Conservation (phyloP, 306 rosid genomes). For the Gastrolobium villosum region DNA sequence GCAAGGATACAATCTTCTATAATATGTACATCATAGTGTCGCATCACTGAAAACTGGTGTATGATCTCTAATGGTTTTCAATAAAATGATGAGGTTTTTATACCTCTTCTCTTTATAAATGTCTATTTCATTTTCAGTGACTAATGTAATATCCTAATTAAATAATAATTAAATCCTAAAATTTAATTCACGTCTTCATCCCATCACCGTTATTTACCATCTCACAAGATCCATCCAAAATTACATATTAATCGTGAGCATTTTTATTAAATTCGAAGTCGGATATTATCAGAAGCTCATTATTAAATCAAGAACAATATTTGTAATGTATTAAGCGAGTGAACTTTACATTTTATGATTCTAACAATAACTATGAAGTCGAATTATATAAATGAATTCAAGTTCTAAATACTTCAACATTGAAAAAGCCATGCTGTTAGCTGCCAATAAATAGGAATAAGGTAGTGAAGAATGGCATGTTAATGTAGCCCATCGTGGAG, state of each 20-base stretch:
- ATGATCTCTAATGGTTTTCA: neutral
- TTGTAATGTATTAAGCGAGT: neutral
- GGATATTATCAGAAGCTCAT: neutral
- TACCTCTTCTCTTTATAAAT: neutral
- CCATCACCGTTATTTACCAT: neutral
- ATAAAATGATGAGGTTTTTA: slow-evolving; percentile 25
- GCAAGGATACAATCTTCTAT: neutral
- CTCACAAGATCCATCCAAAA: neutral
- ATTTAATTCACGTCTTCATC: neutral
- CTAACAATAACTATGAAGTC: neutral
- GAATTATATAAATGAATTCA: neutral
- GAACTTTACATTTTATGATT: neutral
- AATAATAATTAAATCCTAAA: neutral
- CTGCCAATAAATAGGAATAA: too few species aligned
- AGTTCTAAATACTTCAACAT: neutral
- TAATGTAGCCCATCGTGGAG: too few species aligned
- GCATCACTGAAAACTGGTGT: neutral
- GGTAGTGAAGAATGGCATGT: too few species aligned
- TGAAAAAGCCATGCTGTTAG: too few species aligned
- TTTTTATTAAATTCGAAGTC: too few species aligned
- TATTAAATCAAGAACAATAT: neutral
- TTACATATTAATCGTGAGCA: too few species aligned
- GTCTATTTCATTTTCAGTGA: neutral
- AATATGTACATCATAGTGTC: neutral
- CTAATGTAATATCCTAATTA: neutral